A percentile compares a stretch with the other conserved stretches of the same genome.
Conservation (phyloP, 768 basidiomycete genomes). For the Gloeophyllum trabeum region DNA sequence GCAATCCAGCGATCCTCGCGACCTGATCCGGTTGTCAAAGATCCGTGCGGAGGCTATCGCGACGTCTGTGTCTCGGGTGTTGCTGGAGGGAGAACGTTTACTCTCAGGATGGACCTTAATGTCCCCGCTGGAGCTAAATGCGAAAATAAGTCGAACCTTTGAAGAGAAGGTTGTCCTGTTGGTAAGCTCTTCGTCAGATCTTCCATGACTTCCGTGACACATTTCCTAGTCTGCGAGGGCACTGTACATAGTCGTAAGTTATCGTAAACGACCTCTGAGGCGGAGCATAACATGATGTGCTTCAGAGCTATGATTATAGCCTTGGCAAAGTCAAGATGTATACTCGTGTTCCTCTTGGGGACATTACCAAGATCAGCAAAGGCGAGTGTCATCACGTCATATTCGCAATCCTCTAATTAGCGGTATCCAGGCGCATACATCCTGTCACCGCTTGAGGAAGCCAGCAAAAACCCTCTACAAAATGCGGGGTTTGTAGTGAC, state of each 20-base stretch:
- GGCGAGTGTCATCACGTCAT: conserved; percentile 39
- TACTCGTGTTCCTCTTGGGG: conserved; percentile 79
- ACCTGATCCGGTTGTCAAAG: conserved; percentile 78
- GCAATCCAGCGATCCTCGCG: conserved; percentile 85
- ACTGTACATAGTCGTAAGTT: conserved; percentile 68
- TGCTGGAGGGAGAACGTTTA: conserved; percentile 39
- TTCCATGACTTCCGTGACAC: conserved; percentile 6
- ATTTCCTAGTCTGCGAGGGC: conserved; percentile 29
- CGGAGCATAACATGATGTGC: too few species aligned
- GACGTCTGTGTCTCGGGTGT: conserved; percentile 54
- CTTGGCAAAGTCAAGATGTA: conserved; percentile 87
- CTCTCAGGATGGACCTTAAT: conserved; percentile 89
- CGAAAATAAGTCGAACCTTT: conserved; percentile 64
- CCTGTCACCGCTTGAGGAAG: conserved; percentile 85
- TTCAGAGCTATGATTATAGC: conserved; percentile 85
- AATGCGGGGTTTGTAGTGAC: conserved; percentile 81
- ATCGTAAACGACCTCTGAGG: not conserved
- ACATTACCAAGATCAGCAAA: conserved; percentile 68
- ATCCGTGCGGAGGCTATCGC: conserved; percentile 91
- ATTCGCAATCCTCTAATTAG: not conserved
- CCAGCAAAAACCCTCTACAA: conserved; percentile 77
- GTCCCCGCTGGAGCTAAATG: conserved; percentile 67
- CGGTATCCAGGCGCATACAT: conserved; percentile 75
- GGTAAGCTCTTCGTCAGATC: conserved; percentile 31
- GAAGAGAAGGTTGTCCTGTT: conserved; percentile 92